Base-by-base conservation (phyloP, 176 grass and related monocot species). In the Carex myosuroides region DNA sequence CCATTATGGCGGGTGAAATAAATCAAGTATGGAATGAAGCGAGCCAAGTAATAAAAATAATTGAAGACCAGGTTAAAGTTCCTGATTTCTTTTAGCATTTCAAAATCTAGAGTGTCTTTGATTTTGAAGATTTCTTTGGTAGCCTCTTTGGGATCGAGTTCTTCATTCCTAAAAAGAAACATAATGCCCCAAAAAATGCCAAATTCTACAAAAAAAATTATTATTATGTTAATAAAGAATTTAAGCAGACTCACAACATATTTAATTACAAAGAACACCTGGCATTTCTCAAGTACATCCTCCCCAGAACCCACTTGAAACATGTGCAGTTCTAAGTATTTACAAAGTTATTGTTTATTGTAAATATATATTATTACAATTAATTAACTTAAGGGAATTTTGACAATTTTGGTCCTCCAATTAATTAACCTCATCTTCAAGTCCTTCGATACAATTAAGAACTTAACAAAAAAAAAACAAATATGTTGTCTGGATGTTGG, bases 111-210 rank as follows among this genome's bases (percentile, higher is more conserved):
- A 50, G 46, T 7, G 83, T 82, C 83, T 89, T 89, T 53, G 87
- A 54, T 82, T 85, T 89, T 3, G 63, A 37, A 64, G 75, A 16
- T 84, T 89, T 89, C 63, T 74, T 89, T 17, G 37, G 14, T 18
- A n/a, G 55, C 64, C 64, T 70, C 64, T 54, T 81, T 44, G 87
- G 58, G 12, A 89, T 85, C 20, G 88, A 83, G 50, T 86, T 86
- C 60, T 89, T 89, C 68, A 86, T 89, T 30, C 88, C 84, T 3
- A 83, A 13, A 30, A 89, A 89, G 79, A 86, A 86, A 57, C 85
- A 81, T 24, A 83, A 60, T 3, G 79, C 84, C 2, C 84, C 88
- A 3, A 86, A 78, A 13, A 79, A 72, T 58, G 84, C 84, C 69
- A 79, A 86, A 85, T 89, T 89, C 88, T 89, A 73, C 84, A 66